Conservation (phyloP, 441 rosid genomes). For the Eruca vesicaria region DNA sequence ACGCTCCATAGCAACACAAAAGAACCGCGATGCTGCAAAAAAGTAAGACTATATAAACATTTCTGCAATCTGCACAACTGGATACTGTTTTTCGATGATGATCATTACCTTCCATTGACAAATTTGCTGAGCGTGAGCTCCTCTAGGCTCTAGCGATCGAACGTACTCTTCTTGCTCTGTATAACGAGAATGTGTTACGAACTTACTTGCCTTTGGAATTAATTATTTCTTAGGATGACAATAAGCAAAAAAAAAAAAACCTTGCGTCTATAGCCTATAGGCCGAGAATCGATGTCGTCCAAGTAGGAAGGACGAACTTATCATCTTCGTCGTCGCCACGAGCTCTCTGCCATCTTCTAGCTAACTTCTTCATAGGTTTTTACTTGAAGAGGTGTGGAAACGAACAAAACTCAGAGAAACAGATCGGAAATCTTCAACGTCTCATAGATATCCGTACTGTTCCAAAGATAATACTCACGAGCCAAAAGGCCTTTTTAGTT, state of each 20-base stretch:
- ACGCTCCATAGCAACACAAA: no score
- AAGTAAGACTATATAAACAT: no score
- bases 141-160: conserved; percentile 74
- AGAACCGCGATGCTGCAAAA: no score
- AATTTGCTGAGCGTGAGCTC: conserved; percentile 61
- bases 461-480: no score
- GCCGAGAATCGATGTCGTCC: conserved; percentile 61
- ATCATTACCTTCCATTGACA: conserved; percentile 67
- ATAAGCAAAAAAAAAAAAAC: conserved; percentile 26
- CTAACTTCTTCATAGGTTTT: conserved; percentile 53
- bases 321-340: conserved; percentile 35
- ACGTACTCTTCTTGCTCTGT: conserved; percentile 81
- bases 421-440: no score
- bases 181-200: not conserved
- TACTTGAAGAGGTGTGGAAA: no score
- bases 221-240: not conserved
- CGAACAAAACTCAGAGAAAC: no score
- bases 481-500: no score
- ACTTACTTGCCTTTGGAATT: not conserved
- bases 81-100: not conserved
- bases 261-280: conserved; percentile 64
- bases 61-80: no score
- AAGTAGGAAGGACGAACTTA: conserved; percentile 54
- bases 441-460: no score
- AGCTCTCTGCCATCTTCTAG: conserved; percentile 57